A percentile compares a stretch with the other conserved stretches of the same genome.
These are phyloP conservation scores for Boletus speciosus DNA, from an alignment of 768 basidiomycete species.

Conservation along the genomic window DNA sequence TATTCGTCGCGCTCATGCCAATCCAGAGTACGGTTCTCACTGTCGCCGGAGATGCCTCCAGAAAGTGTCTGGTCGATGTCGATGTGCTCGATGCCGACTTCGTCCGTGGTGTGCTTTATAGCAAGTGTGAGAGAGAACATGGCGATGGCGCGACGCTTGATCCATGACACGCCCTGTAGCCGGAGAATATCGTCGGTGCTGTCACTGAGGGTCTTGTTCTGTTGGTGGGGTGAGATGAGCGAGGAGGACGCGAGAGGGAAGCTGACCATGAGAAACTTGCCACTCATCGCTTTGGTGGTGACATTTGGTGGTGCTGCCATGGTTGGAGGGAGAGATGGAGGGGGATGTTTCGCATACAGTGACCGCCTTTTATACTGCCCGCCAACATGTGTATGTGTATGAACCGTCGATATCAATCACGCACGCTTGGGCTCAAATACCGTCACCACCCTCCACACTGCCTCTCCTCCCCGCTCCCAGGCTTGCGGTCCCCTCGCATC, in stretches of 20 bases:
- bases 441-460: conserved; percentile 72
- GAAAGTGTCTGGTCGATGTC: conserved; percentile 64
- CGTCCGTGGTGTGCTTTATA: conserved; percentile 65
- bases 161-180: conserved; percentile 72
- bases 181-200: conserved; percentile 57
- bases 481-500: conserved; percentile 77
- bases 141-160: conserved; percentile 60
- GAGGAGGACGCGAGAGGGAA: background rate
- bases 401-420: background rate
- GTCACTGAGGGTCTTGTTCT: conserved; percentile 73
- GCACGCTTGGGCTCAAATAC: conserved; percentile 42
- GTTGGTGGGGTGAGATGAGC: conserved; percentile 3
- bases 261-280: conserved; percentile 60
- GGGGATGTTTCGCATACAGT: background rate
- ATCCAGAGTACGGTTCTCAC: conserved; percentile 54
- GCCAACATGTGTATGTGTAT: no score
- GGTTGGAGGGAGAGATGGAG: background rate
- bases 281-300: conserved; percentile 57
- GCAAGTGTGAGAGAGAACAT: conserved; percentile 54
- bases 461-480: conserved; percentile 84
- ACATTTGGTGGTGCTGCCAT: conserved; percentile 69
- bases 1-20: conserved; percentile 52
- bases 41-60: conserved; percentile 56
- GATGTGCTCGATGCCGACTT: conserved; percentile 57
- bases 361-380: conserved; percentile 6